phyloP scores from a whole-genome alignment of 2,329 filamentous ascomycete genomes.

The Xylariaceae sp. region DNA sequence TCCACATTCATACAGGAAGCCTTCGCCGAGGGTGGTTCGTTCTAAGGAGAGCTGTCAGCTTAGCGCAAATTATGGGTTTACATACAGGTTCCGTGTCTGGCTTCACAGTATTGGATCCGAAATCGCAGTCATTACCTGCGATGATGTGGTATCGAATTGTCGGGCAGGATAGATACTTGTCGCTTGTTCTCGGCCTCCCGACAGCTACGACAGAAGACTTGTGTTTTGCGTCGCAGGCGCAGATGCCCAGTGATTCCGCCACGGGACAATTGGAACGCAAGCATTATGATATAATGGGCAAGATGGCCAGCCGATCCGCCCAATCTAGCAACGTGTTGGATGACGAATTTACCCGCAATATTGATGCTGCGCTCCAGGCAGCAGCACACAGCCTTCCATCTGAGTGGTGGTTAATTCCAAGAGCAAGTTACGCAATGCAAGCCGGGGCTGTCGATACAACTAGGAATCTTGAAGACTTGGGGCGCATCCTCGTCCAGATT shows the following conservation, averaged over 20 bases:
- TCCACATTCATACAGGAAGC: background rate
- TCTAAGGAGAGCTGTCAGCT: background rate
- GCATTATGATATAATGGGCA: background rate
- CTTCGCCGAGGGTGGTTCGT: background rate
- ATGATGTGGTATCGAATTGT: background rate
- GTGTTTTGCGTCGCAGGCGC: background rate
- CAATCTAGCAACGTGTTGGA: background rate
- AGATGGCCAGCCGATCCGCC: background rate
- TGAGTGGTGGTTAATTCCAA: background rate
- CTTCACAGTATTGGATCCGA: background rate
- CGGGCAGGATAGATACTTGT: background rate
- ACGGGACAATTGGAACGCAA: background rate
- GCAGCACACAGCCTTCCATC: background rate
- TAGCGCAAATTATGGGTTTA: background rate
- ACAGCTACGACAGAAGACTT: background rate
- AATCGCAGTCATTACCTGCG: background rate
- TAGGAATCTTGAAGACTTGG: background rate
- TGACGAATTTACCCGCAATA: background rate
- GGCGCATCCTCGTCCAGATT: background rate
- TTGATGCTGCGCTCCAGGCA: background rate
- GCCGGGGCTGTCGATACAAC: background rate
- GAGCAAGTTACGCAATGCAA: background rate
- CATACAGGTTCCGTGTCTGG: background rate
- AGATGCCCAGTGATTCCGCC: background rate
- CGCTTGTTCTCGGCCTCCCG: background rate